Evolutionary conservation across 139 green algal genomes (phyloP).

Genomic region (Chlamydomonas schloesseri): DNA sequence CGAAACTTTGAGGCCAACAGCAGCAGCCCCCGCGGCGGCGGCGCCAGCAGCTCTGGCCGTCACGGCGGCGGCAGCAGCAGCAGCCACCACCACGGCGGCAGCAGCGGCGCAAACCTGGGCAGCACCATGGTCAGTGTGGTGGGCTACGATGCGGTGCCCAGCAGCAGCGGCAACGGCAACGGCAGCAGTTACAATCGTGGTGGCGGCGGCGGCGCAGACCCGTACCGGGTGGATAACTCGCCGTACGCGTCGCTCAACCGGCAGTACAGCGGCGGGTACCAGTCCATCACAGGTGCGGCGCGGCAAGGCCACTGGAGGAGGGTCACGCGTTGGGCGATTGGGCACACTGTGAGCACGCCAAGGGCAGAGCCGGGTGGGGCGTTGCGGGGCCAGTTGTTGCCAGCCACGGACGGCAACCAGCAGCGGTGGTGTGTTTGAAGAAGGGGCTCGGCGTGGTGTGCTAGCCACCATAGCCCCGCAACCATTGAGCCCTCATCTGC

Average conservation of each 20-base stretch:
- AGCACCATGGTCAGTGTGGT: slow-evolving; percentile 79
- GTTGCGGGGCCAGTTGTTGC: background rate
- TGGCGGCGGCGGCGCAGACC: slow-evolving; percentile 1
- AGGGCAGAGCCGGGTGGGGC: background rate
- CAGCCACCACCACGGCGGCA: slow-evolving; percentile 8
- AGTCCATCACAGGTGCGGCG: slow-evolving; percentile 48
- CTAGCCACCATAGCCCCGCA: too few relatives aligned
- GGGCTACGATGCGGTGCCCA: slow-evolving; percentile 57
- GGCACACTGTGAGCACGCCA: too few relatives aligned
- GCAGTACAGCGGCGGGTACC: slow-evolving; percentile 50
- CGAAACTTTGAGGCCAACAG: slow-evolving; percentile 29
- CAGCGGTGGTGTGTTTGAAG: too few relatives aligned
- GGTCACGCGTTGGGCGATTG: too few relatives aligned
- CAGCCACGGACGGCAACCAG: too few relatives aligned
- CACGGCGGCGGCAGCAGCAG: background rate
- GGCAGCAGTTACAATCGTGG: background rate
- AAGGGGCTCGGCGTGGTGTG: too few relatives aligned
- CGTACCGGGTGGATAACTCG: slow-evolving; percentile 16
- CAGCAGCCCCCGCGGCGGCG: background rate
- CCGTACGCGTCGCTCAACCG: slow-evolving; percentile 41
- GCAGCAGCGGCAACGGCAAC: slow-evolving; percentile 20
- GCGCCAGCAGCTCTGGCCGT: background rate
- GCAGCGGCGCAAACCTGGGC: background rate
- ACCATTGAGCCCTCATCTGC: too few relatives aligned
- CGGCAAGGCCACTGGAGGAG: background rate